Evolutionary conservation across 2,329 filamentous ascomycete genomes (phyloP).

Genomic region (Cadophora malorum): DNA sequence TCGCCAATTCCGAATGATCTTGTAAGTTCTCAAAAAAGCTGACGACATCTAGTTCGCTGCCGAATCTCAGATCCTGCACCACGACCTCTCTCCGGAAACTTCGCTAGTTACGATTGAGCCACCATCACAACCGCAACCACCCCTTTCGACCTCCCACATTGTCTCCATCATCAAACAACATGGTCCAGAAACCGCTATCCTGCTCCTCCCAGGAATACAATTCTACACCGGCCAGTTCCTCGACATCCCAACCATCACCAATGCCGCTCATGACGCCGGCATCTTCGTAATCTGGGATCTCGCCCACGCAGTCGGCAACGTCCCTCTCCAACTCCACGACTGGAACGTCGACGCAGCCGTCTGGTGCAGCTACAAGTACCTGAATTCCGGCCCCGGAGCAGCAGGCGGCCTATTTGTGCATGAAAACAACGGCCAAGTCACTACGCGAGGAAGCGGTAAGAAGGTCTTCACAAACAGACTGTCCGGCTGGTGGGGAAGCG

Average conservation of each 20-base stretch:
- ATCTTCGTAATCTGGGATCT: constrained; percentile 81
- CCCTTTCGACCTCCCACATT: constrained; percentile 70
- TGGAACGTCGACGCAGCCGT: constrained; percentile 81
- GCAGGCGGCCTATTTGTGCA: constrained; percentile 80
- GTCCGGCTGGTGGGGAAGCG: constrained; percentile 83
- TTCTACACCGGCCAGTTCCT: constrained; percentile 83
- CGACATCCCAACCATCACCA: constrained; percentile 76
- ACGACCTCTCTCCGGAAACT: constrained; percentile 66
- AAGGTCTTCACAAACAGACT: constrained; percentile 59
- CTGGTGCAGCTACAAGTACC: constrained; percentile 87
- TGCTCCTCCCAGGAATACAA: constrained; percentile 80
- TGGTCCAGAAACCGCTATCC: constrained; percentile 67
- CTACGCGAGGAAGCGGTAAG: constrained; percentile 35
- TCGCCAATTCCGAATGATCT: neutral
- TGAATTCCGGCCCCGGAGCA: constrained; percentile 77
- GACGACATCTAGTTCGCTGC: constrained; percentile 67
- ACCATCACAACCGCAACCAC: constrained; percentile 53
- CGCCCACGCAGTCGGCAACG: constrained; percentile 80
- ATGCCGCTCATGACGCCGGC: constrained; percentile 68
- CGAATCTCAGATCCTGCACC: constrained; percentile 75
- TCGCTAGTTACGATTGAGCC: constrained; percentile 74
- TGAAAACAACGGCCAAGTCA: constrained; percentile 50
- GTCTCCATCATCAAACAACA: constrained; percentile 70
- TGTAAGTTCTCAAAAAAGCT: constrained; percentile 20
- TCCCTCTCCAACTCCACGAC: constrained; percentile 72